Conservation (phyloP, 1,139 yeast genomes). For the Geotrichum restrictum region DNA sequence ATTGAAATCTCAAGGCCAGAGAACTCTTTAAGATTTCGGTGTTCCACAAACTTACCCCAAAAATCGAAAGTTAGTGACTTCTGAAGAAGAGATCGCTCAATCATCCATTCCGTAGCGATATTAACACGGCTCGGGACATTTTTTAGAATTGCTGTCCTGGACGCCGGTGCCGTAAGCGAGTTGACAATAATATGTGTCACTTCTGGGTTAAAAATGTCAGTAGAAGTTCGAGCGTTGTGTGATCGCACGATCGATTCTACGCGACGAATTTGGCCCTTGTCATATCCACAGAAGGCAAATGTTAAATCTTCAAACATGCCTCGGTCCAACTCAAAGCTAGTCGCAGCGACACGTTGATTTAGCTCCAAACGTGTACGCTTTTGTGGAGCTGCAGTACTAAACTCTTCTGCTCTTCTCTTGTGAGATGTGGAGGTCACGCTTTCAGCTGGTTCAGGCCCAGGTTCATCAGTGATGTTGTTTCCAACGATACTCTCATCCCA, state of each 20-base stretch:
- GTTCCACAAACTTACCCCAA: constrained; percentile 68
- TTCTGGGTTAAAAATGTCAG: constrained; percentile 1
- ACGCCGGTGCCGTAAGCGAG: constrained; percentile 28
- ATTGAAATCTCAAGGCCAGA: constrained; percentile 52
- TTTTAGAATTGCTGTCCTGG: constrained; percentile 14
- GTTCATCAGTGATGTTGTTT: neutral
- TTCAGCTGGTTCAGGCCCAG: neutral
- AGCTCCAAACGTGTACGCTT: constrained; percentile 4
- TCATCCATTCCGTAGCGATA: constrained; percentile 68
- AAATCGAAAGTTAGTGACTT: constrained; percentile 51
- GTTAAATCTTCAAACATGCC: constrained; percentile 27
- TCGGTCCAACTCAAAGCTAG: constrained; percentile 7
- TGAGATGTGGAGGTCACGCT: too few species aligned
- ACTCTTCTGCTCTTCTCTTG: neutral
- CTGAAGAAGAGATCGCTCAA: constrained; percentile 73
- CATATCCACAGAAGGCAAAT: constrained; percentile 30
- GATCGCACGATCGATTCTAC: constrained; percentile 40
- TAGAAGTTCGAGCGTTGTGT: constrained; percentile 34
- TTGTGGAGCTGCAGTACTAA: neutral
- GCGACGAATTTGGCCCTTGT: constrained; percentile 26
- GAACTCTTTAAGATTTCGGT: constrained; percentile 39
- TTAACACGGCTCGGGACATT: constrained; percentile 17
- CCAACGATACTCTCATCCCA: constrained; percentile 10
- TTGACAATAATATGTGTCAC: constrained; percentile 30
- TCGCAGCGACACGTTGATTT: neutral